phyloP scores from a whole-genome alignment of 805 yeast genomes.

The Debaryomyces maramus region DNA sequence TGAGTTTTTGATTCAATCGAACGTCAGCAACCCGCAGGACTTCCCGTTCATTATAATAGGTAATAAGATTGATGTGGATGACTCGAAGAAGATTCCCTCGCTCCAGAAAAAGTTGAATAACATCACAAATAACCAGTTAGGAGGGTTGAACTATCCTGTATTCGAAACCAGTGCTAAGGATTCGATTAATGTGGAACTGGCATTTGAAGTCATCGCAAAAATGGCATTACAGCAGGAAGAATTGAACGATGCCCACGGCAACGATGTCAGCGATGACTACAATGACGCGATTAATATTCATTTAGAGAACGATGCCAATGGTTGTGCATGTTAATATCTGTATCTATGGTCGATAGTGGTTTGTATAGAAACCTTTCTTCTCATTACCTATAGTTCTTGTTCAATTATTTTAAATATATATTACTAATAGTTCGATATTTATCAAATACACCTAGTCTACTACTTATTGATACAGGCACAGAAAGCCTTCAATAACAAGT shows the following conservation, averaged over 20 bases:
- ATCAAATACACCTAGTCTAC: background rate
- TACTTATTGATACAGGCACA: slow-evolving; percentile 33
- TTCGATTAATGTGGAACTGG: slow-evolving; percentile 90
- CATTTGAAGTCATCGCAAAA: slow-evolving; percentile 93
- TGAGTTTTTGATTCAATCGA: slow-evolving; percentile 91
- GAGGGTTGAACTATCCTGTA: slow-evolving; percentile 70
- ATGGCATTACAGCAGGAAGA: slow-evolving; percentile 96
- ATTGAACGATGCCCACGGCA: slow-evolving; percentile 74
- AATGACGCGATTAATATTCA: slow-evolving; percentile 95
- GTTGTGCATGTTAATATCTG: slow-evolving; percentile 64
- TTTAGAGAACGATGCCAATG: slow-evolving; percentile 74
- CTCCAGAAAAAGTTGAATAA: slow-evolving; percentile 52
- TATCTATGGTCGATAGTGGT: background rate
- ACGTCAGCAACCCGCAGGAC: slow-evolving; percentile 88
- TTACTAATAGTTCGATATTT: background rate
- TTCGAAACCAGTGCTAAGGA: slow-evolving; percentile 98
- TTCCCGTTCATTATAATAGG: slow-evolving; percentile 96
- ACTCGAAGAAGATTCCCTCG: slow-evolving; percentile 72
- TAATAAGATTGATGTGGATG: slow-evolving; percentile 93
- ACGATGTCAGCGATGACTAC: slow-evolving; percentile 69
- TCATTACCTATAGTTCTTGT: background rate
- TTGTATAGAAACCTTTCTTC: background rate
- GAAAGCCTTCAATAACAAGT: slow-evolving; percentile 28
- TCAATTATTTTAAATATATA: background rate
- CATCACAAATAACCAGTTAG: slow-evolving; percentile 50